Base-by-base conservation (phyloP, 306 rosid genomes). In the Geum urbanum region DNA sequence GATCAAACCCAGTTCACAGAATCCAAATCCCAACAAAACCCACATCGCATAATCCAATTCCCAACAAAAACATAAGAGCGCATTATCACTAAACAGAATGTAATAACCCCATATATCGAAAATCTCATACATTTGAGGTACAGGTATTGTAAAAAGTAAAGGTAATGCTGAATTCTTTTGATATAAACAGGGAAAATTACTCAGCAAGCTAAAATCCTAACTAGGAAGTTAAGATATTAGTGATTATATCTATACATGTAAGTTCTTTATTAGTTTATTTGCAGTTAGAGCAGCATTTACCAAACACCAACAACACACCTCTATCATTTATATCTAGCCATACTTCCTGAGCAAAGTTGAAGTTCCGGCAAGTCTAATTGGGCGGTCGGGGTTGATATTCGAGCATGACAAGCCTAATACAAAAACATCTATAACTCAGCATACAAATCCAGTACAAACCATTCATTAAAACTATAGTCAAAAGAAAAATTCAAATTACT, bases 281-380 rank as follows among this genome's bases (percentile, higher is more conserved):
- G 9, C 63, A 57, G 10, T 12, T 43, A 58, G 35, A 9, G 1
- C 37, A 64, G 6, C 68, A 5, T 0, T 10, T 11, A 45, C 54
- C 18, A 39, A 60, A 54, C 39, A 56, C 18, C 61, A 50, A 45
- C 48, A n/a, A 1, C 0, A 45, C 6, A 49, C 67, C 16, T 37
- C 37, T 64, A 57, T 62, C 63, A 47, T 44, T 61, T 10, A n/a
- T 50, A 20, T 57, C 47, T 8, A 66, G 39, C 7, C 48, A 8
- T 80, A 95, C 99, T 97, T 89, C 97, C 99, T 82, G 72, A 95
- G 39, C 76, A 97, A 71, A 95, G 99, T 81, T 89, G 97, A 74
- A 95, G 96, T 76, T 95, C 99, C 54, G 99, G 99, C 81, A 95
- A 82, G 52, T 97, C 99, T 44, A 95, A 75, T 80, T 86, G 99